Percentiles rank a stretch among this genome's conserved stretches.
Evolutionary conservation across 139 green algal species (phyloP).

Genomic region (Astrephomene gubernaculifera): DNA sequence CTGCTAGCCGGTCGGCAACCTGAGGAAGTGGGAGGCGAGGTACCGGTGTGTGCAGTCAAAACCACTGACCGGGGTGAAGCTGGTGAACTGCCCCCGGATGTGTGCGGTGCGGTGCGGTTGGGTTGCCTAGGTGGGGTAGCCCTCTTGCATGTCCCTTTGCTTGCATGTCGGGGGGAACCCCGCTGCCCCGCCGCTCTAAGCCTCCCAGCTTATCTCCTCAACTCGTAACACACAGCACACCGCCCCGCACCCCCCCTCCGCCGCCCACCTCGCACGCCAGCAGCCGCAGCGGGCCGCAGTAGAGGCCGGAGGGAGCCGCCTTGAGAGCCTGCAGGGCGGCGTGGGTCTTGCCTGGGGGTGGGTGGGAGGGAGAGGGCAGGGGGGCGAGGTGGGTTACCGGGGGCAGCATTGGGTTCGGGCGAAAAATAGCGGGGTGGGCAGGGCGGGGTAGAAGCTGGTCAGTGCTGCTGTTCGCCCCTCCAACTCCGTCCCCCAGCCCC

Average conservation of each 20-base stretch:
- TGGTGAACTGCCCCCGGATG: too few species aligned
- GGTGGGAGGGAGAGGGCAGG: constrained; percentile 68
- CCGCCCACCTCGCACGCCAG: constrained; percentile 73
- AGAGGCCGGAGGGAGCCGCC: constrained; percentile 81
- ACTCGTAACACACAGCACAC: too few species aligned
- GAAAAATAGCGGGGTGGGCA: too few species aligned
- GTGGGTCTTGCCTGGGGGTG: constrained; percentile 98
- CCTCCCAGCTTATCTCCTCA: too few species aligned
- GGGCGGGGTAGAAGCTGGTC: neutral
- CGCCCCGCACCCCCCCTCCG: neutral
- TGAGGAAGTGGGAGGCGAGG: neutral
- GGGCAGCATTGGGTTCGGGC: too few species aligned
- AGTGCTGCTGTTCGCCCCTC: neutral
- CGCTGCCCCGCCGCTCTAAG: too few species aligned
- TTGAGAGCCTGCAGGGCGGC: constrained; percentile 80
- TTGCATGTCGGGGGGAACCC: too few species aligned
- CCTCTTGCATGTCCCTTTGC: too few species aligned
- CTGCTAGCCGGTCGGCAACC: constrained; percentile 63
- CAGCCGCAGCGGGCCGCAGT: constrained; percentile 94
- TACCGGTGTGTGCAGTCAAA: neutral
- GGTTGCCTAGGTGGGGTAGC: too few species aligned
- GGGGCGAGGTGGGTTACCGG: too few species aligned
- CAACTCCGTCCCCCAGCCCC: neutral
- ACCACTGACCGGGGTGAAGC: too few species aligned
- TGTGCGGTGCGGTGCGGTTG: too few species aligned